Evolutionary conservation across 2,329 filamentous ascomycete species (phyloP), one percentile per base, ranked within the genome.

Genomic region (Colletotrichum coccodes): DNA sequence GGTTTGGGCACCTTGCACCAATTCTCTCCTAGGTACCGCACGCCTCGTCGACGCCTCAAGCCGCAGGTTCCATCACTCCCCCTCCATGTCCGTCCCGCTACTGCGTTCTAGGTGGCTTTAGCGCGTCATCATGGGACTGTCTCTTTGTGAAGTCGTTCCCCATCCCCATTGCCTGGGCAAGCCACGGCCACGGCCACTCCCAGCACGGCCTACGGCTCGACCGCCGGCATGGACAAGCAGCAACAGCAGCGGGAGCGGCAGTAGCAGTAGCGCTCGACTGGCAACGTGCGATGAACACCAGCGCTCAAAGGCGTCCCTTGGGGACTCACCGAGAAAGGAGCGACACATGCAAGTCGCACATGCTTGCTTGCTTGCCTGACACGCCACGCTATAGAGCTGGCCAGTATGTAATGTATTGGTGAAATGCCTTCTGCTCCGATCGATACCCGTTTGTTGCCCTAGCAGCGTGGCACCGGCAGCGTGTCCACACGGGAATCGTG

Each of bases 21-120:
- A 46, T 54, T 60, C 66, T 69, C 62, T 66, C 54, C 47, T 61
- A 69, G 66, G 61, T 50, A 69, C 66, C 49, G 49, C 38, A 68
- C 61, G 61, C 61, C 61, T 65, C 54, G 30, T 59, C 40, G 40
- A 69, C 66, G 66, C 65, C 61, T 60, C 65, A 56, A 60, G 53
- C 60, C 47, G 30, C 46, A 52, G 28, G 42, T 62, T 30, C 59
- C 62, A 60, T 28, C 16, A 50, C 44, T 36, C 28, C 36, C 32
- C 46, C 36, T 34, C 62, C 57, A 56, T 34, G 32, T 40, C 56
- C 50, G 59, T 50, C 58, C 59, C 42, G 23, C 59, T 50, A 62
- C 58, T 26, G 26, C 53, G 14, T 49, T 58, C 54, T 46, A 53
- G 36, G 46, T n/a, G 23, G 23, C 54, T 42, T 67, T 65, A 68